Percentiles rank a stretch among this genome's conserved stretches.
phyloP scores from a whole-genome alignment of 306 rosid species.

The Sphenostylis stenocarpa region DNA sequence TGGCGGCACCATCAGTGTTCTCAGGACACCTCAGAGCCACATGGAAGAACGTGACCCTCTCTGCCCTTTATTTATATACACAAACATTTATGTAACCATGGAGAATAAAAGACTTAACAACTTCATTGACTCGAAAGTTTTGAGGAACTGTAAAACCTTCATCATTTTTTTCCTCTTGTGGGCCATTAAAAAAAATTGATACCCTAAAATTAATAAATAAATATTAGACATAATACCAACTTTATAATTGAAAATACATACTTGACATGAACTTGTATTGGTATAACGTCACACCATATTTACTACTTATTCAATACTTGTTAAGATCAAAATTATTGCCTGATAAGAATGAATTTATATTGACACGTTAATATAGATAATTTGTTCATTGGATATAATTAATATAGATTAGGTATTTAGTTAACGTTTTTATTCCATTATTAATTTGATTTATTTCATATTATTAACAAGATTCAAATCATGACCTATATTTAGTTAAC shows the following conservation, averaged over 20 bases:
- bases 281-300: not conserved
- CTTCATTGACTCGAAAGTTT: not conserved
- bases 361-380: not conserved
- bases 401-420: not conserved
- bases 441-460: too few species aligned
- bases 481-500: too few species aligned
- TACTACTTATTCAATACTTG: not conserved
- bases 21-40: slow-evolving; percentile 30
- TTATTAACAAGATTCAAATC: too few species aligned
- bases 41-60: not conserved
- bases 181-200: slow-evolving; percentile 7
- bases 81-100: not conserved
- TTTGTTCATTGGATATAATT: not conserved
- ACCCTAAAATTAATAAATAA: not conserved
- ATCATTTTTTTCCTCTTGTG: not conserved
- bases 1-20: not conserved
- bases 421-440: not conserved
- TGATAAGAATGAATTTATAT: not conserved
- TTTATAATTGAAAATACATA: not conserved
- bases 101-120: not conserved
- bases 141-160: not conserved
- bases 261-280: not conserved
- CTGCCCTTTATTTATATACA: not conserved
- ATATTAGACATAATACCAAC: not conserved
- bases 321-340: not conserved